Conservation (phyloP, 2,329 filamentous ascomycete genomes). For the Phialocephala sp. region DNA sequence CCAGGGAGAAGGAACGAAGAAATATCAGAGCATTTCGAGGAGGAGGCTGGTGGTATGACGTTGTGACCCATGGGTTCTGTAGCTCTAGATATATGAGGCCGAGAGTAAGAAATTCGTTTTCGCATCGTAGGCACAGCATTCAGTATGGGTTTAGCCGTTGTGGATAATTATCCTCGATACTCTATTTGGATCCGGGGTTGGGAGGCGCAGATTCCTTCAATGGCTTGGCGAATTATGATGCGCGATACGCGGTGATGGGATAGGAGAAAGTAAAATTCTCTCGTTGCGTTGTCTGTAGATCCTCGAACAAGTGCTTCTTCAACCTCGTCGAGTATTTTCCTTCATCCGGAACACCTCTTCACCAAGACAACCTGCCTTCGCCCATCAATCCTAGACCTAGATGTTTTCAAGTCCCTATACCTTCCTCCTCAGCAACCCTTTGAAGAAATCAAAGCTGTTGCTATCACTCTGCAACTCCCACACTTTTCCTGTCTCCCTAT, state of each 20-base stretch:
- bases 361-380: background rate
- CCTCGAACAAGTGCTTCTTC: background rate
- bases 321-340: background rate
- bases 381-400: background rate
- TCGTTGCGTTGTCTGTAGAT: background rate
- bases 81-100: background rate
- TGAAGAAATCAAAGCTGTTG: slow-evolving; percentile 98
- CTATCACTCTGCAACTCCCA: slow-evolving; percentile 93
- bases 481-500: slow-evolving; percentile 74
- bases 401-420: no score
- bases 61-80: no score
- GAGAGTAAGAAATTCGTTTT: background rate
- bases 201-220: background rate
- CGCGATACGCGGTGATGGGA: background rate
- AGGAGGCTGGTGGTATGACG: background rate
- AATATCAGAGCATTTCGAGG: background rate
- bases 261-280: background rate
- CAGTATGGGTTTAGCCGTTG: background rate
- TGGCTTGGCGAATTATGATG: background rate
- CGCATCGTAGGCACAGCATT: background rate
- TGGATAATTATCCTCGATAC: background rate
- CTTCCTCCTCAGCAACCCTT: slow-evolving; percentile 83
- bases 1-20: background rate
- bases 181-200: background rate
- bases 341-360: background rate